Percentiles rank a stretch among this genome's conserved stretches.
These are phyloP conservation scores for Oenanthe javanica DNA, from an alignment of 140 eudicot genomes.

Conservation along the genomic window DNA sequence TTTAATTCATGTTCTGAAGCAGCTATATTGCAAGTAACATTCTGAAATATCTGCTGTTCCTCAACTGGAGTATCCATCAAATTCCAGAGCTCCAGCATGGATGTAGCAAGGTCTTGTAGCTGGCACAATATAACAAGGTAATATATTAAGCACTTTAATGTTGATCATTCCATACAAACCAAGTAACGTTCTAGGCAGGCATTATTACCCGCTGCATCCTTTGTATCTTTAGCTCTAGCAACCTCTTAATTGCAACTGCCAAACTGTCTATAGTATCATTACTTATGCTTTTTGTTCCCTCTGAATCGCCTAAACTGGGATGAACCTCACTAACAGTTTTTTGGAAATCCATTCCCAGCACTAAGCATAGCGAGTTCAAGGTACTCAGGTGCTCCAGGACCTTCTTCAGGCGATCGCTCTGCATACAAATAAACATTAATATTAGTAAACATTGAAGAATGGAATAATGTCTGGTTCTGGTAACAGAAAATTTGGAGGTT, in stretches of 20 bases:
- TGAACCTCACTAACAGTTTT: slow-evolving; percentile 58
- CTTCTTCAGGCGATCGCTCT: slow-evolving; percentile 78
- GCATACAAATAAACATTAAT: slow-evolving; percentile 13
- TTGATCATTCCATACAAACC: background rate
- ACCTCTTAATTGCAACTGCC: slow-evolving; percentile 38
- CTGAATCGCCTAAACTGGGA: slow-evolving; percentile 57
- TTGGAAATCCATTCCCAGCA: slow-evolving; percentile 72
- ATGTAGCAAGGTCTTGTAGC: slow-evolving; percentile 91
- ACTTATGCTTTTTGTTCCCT: slow-evolving; percentile 46
- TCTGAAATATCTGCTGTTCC: slow-evolving; percentile 81
- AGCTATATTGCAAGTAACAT: slow-evolving; percentile 78
- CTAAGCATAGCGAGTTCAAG: slow-evolving; percentile 63
- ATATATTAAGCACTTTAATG: slow-evolving; percentile 3
- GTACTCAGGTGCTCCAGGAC: slow-evolving; percentile 45
- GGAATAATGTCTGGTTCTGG: background rate
- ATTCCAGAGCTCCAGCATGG: slow-evolving; percentile 88
- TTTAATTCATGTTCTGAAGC: slow-evolving; percentile 85
- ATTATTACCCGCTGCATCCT: slow-evolving; percentile 74
- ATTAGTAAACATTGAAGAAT: background rate
- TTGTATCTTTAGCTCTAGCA: slow-evolving; percentile 66
- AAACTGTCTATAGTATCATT: slow-evolving; percentile 48
- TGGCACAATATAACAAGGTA: slow-evolving; percentile 22
- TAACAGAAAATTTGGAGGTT: background rate
- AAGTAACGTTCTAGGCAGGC: background rate
- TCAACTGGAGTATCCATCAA: slow-evolving; percentile 89